Evolutionary conservation across 192 early-diverging fungal genomes (phyloP), one percentile per base, ranked within the genome.

Genomic region (Podila epicladia): DNA sequence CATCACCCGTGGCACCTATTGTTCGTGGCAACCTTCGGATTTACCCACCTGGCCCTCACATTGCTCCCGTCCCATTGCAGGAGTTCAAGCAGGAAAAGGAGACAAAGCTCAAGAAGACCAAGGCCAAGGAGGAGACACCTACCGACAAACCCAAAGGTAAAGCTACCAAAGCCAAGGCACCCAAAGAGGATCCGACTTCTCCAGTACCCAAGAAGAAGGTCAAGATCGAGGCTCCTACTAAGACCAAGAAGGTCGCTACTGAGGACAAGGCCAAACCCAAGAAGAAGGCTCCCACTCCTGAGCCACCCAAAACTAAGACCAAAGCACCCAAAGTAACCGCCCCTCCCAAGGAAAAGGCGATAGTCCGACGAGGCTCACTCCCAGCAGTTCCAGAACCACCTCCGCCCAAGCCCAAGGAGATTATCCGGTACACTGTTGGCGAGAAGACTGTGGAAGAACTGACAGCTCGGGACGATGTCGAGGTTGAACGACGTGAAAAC

Each of bases 371-470:
- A 4, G 67, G 66, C 9, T 72, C 77, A 17, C 29, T 80, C n/a
- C 71, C 77, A n/a, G 77, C 77, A 15, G 77, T 80, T 11, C 62
- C 71, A 12, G 58, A 67, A n/a, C 66, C 70, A 13, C 70, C 70
- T 26, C 70, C 77, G 33, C 66, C 77, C 4, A 72, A 72, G 57
- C 62, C 71, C 57, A 80, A 80, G 58, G 77, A 80, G 9, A 65
- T 80, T 57, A 80, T 80, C 58, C 70, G 71, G 12, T 80, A 80
- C 62, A 73, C 77, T 1, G 77, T 80, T 1, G 77, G 77, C 0
- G 77, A 80, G 22, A 80, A 80, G 62, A 80, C 77, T 19, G 67
- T 80, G 24, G 77, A 80, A 61, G 77, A 80, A 45, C 37, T 80
- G 65, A 65, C 60, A 13, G 77, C 71, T 22, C 37, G 49, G 26